These are phyloP conservation scores for Sarocladiaceae sp. DNA, from an alignment of 2,329 filamentous ascomycete genomes.

Conservation along the genomic window DNA sequence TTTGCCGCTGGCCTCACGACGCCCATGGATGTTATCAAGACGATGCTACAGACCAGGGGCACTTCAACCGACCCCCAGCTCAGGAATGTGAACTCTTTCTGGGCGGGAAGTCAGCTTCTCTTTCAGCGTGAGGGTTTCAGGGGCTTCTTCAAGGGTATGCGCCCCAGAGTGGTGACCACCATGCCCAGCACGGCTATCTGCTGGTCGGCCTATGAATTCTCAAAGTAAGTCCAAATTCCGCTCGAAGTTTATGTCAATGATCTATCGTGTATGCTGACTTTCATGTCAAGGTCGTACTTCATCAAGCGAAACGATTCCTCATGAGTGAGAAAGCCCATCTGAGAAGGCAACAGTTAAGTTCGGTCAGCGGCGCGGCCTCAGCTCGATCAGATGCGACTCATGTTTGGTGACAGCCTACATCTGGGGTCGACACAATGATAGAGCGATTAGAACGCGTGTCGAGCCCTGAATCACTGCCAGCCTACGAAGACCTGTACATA, in stretches of 20 bases:
- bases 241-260: neutral
- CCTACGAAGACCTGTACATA: no score
- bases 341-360: neutral
- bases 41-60: constrained; percentile 87
- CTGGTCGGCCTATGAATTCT: constrained; percentile 75
- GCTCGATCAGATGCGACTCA: no score
- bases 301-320: constrained; percentile 45
- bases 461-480: no score
- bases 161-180: constrained; percentile 85
- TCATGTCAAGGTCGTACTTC: constrained; percentile 48
- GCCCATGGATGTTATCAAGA: constrained; percentile 97
- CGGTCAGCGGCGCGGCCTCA: neutral
- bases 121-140: constrained; percentile 74
- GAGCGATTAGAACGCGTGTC: no score
- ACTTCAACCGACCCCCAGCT: constrained; percentile 75
- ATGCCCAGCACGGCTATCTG: constrained; percentile 99
- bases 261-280: neutral
- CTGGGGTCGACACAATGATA: no score
- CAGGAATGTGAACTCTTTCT: constrained; percentile 74
- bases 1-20: constrained; percentile 92
- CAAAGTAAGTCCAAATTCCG: constrained; percentile 53
- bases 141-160: constrained; percentile 90
- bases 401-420: no score
- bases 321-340: constrained; percentile 17
- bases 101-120: constrained; percentile 73